A percentile compares a stretch with the other conserved stretches of the same genome.
These are phyloP conservation scores for Striga hermonthica DNA, from an alignment of 305 asterid species.

Conservation along the genomic window DNA sequence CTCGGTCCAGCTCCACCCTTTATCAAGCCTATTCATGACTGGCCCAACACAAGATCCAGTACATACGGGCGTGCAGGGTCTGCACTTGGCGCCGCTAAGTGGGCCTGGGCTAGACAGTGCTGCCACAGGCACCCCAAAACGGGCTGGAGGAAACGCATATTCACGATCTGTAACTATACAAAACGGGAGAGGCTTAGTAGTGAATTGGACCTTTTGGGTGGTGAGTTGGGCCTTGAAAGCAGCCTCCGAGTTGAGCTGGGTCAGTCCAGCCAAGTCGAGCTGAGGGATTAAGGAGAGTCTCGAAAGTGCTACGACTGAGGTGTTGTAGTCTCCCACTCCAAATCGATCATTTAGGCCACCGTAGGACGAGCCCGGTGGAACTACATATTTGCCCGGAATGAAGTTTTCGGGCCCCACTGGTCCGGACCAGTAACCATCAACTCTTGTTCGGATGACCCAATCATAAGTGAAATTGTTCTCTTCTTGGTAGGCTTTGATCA, in stretches of 20 bases:
- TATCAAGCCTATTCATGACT: constrained; percentile 46
- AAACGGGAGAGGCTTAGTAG: constrained; percentile 53
- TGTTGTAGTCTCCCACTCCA: constrained; percentile 75
- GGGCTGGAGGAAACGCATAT: constrained; percentile 59
- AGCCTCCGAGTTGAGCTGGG: constrained; percentile 72
- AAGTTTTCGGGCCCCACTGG: constrained; percentile 53
- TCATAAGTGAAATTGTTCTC: constrained; percentile 74
- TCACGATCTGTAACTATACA: constrained; percentile 74
- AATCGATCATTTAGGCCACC: constrained; percentile 86
- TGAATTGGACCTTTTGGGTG: constrained; percentile 41
- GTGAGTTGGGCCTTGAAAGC: constrained; percentile 83
- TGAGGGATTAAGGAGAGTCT: constrained; percentile 65
- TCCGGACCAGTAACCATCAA: constrained; percentile 82
- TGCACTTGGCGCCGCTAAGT: constrained; percentile 76
- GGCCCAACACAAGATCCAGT: constrained; percentile 59
- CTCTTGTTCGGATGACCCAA: constrained; percentile 86
- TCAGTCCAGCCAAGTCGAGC: constrained; percentile 54
- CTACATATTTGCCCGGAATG: constrained; percentile 60
- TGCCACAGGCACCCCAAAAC: constrained; percentile 71
- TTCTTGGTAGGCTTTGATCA: constrained; percentile 59
- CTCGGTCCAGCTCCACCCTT: constrained; percentile 84
- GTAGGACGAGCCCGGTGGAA: constrained; percentile 87
- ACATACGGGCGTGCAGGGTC: constrained; percentile 74
- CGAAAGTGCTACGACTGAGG: constrained; percentile 72
- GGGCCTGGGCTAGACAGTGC: constrained; percentile 77